Evolutionary conservation across 129 eudicot species (phyloP), one percentile per base, ranked within the genome.

Genomic region (Saposhnikovia divaricata): DNA sequence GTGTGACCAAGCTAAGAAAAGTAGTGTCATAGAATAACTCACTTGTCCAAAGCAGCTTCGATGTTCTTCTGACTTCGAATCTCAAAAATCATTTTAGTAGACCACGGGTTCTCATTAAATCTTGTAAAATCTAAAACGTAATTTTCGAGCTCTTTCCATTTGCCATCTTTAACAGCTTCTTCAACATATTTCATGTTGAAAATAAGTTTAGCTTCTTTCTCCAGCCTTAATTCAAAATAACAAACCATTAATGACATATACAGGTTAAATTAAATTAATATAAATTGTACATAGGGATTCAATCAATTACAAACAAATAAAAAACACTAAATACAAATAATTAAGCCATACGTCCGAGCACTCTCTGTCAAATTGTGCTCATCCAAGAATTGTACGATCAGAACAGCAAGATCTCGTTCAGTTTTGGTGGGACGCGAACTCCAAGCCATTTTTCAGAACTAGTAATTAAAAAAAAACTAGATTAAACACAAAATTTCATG

Each of bases 151-250:
- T 90, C 97, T 34, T 90, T 96, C 93, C 93, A 92, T 21, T 90
- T 90, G 7, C 93, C 97, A 75, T 90, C 86, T 18, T 77, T 89
- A 38, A 92, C 91, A 28, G 83, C 81, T 61, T 92, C 93, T 76
- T 92, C 97, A 78, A 92, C 90, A 47, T 92, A 87, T 87, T 77
- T 88, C 97, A 88, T 90, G 91, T 90, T 89, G 78, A 92, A 90
- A 81, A 79, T 87, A 69, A 90, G 80, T n/a, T 91, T 93, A 25
- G 93, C 87, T 78, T 92, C 97, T 82, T 88, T 86, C 87, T 92
- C 97, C 83, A 92, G 78, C 84, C 97, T 92, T 34, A 34, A 34
- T 34, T 75, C 45, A 79, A 77, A 84, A 65, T 45, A 81, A 27
- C 45, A 53, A 78, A 31, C 37, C 1, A n/a, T n/a, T n/a, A n/a